Evolutionary conservation across 805 yeast genomes (phyloP), one percentile per base, ranked within the genome.

Genomic region (Lipomyces kockii): DNA sequence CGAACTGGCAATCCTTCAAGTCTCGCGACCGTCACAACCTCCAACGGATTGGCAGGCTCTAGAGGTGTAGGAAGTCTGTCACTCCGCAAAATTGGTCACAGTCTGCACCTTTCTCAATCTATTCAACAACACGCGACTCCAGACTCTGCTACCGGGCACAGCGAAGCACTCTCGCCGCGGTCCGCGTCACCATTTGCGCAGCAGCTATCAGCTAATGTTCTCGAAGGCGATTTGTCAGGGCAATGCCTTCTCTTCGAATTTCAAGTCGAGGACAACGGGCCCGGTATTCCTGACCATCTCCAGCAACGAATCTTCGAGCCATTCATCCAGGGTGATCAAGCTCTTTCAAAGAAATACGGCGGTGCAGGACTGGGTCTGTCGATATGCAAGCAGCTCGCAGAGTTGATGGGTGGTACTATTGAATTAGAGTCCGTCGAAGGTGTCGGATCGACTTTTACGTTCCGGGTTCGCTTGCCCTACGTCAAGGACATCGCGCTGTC

Each of bases 241-340:
- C 80, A 69, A 75, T 80, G 14, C 86, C 90, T 88, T n/a, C 89
- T 83, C 1, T 75, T 88, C 39, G 88, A 88, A 70, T 85, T 93
- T 60, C 86, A 87, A 66, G 97, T 94, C 12, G 83, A 83, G 49
- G 99, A 94, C 76, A 91, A 97, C 0, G 98, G 99, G 2, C 93
- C 98, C 0, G 99, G 99, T 67, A 93, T 94, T 62, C 96, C 91
- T 53, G 87, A 89, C 14, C 86, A 88, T 0, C 78, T 92, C 63
- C 97, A 91, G 74, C 87, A 87, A 56, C 87, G 89, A 68, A 96
- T 94, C 0, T 94, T 94, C 78, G 98, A 95, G 74, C 98, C 98
- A 0, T 94, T 94, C 81, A 92, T 93, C 22, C 99, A 94, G 80
- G 99, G 98, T 62, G 98, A 94, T 75, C 97, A 92, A 77, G 92